A percentile compares a stretch with the other conserved stretches of the same genome.
Conservation (phyloP, 208 protist species). For the Wallacemonas sp. region DNA sequence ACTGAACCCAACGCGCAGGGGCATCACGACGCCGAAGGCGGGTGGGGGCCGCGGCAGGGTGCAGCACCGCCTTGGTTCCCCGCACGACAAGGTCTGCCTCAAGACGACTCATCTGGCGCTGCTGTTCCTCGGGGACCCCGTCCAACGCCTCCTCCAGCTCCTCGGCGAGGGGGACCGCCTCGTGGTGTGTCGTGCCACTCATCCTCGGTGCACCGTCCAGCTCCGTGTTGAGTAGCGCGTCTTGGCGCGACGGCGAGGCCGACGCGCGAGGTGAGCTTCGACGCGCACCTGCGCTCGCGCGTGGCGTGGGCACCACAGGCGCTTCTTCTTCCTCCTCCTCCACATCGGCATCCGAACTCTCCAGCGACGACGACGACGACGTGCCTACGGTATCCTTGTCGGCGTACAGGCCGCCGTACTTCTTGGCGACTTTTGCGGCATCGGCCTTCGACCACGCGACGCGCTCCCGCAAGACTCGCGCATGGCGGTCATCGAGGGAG, state of each 20-base stretch:
- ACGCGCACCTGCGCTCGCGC: not conserved
- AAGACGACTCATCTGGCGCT: not conserved
- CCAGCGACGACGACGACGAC: too few species aligned
- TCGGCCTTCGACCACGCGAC: constrained; percentile 1
- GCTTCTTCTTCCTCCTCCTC: not conserved
- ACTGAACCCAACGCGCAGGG: not conserved
- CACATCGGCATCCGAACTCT: not conserved
- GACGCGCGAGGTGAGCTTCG: not conserved
- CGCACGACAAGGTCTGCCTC: not conserved
- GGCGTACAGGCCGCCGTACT: not conserved
- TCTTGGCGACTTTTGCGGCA: constrained; percentile 6
- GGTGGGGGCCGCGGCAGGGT: not conserved
- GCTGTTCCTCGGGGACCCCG: not conserved
- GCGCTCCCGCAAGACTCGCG: not conserved
- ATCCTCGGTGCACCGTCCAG: not conserved
- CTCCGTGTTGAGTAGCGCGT: not conserved
- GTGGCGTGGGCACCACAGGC: too few species aligned
- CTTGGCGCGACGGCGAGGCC: not conserved
- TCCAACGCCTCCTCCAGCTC: constrained; percentile 7
- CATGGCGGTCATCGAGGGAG: not conserved
- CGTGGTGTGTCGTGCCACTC: constrained; percentile 4
- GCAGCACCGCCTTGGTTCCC: constrained; percentile 1
- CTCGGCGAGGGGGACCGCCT: not conserved
- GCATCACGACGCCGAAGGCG: constrained; percentile 5
- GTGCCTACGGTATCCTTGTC: too few species aligned